phyloP scores from a whole-genome alignment of 192 early-diverging fungal genomes.

The Thamnidium elegans region DNA sequence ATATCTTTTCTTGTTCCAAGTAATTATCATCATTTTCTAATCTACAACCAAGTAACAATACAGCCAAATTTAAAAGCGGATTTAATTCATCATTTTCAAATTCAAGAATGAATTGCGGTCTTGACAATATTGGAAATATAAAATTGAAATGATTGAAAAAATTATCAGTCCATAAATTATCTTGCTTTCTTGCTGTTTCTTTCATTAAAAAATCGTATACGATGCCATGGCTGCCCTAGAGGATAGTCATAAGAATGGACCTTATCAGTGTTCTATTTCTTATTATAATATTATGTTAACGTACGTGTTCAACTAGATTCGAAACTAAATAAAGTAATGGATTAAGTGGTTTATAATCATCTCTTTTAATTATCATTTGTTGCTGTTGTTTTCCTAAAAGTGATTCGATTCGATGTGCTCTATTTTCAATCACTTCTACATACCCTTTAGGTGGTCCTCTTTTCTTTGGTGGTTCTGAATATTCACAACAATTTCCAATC shows the following conservation, averaged over 20 bases:
- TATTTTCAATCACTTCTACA: conserved; percentile 75
- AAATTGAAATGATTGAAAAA: conserved; percentile 36
- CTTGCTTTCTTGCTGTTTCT: conserved; percentile 4
- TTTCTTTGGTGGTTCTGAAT: conserved; percentile 38
- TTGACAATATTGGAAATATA: conserved; percentile 33
- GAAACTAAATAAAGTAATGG: neutral
- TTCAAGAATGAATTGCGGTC: conserved; percentile 29
- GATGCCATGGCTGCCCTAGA: conserved; percentile 29
- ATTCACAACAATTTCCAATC: conserved; percentile 55
- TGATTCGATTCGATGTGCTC: conserved; percentile 68
- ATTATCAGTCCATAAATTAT: conserved; percentile 12
- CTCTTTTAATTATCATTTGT: neutral
- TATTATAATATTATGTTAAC: neutral
- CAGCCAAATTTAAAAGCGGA: conserved; percentile 29
- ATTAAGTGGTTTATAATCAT: conserved; percentile 1
- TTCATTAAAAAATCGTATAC: conserved; percentile 21
- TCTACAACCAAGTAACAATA: conserved; percentile 9
- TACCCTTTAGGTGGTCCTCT: conserved; percentile 82
- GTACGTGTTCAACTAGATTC: conserved; percentile 22
- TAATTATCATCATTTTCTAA: neutral
- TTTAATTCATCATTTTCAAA: conserved; percentile 15
- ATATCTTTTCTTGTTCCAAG: neutral
- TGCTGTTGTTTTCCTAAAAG: conserved; percentile 40
- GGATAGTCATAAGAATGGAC: conserved; percentile 28
- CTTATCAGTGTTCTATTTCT: conserved; percentile 26